Evolutionary conservation across 1,284 basidiomycete genomes (phyloP), one percentile per base, ranked within the genome.

Genomic region (Irpex sp.): DNA sequence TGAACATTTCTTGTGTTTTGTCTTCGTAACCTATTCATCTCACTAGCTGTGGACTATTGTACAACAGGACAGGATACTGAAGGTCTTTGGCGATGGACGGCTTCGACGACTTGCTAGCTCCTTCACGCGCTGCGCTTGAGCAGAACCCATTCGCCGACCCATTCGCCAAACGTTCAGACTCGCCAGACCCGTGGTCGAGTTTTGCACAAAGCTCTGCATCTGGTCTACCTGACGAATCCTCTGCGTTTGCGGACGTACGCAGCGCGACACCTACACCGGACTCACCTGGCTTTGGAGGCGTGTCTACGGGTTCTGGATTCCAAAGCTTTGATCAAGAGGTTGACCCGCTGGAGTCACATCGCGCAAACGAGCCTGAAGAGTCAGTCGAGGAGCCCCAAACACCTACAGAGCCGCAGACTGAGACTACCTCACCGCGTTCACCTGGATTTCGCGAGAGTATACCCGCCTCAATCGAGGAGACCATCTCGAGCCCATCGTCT

Each of bases 61-160:
- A 33, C 31, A 33, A 33, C 39, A 46, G 39, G 39, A 15, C 13
- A 4, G 11, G 5, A 6, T 3, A 46, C 39, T n/a, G n/a, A 46
- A n/a, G n/a, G 7, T 46, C 5, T 46, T 4, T 13, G 39, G 19
- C 49, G 21, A 74, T 74, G 73, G 72, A 72, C 65, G 78, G 82
- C 69, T 93, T 93, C 74, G 90, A 93, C 77, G 91, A 93, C 74
- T 76, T 93, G 55, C 79, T 93, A 21, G 79, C 79, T n/a, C 82
- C 84, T 59, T 87, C 89, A 35, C 81, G 83, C 62, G 78, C 76
- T 68, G 81, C 79, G 47, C 77, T 91, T 19, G 87, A 90, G 68
- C 82, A 85, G 63, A 93, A 93, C 68, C 90, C 90, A 0, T 93
- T 93, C 66, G 86, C 86, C 57, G 85, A 92, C 69, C 89, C 90